Conservation (phyloP, 2,329 filamentous ascomycete genomes). For the Macrophomina phaseolina region DNA sequence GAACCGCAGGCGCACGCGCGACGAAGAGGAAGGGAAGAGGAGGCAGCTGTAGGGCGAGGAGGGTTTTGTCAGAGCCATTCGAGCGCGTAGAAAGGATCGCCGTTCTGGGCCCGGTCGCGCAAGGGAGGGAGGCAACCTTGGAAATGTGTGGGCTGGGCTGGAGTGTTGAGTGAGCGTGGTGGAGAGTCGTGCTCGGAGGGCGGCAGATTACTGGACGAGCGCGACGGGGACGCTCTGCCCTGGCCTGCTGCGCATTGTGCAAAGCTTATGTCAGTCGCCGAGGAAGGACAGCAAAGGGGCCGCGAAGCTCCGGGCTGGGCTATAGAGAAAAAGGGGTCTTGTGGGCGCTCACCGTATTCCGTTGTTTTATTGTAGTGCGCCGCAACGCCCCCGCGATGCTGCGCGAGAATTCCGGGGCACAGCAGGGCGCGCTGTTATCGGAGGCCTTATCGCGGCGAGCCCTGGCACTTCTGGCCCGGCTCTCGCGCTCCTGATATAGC, state of each 20-base stretch:
- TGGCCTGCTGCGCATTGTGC: conserved; percentile 20
- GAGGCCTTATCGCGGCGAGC: conserved; percentile 10
- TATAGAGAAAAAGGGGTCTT: conserved; percentile 21
- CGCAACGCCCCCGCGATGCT: conserved; percentile 6
- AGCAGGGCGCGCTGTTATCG: conserved; percentile 13
- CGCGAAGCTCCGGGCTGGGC: conserved; percentile 7
- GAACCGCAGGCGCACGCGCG: conserved; percentile 4
- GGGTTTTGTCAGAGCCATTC: conserved; percentile 23
- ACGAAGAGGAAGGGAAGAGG: conserved; percentile 17
- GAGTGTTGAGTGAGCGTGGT: conserved; percentile 22
- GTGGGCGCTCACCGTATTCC: conserved; percentile 18
- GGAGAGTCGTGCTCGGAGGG: conserved; percentile 16
- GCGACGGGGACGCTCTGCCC: conserved; percentile 8
- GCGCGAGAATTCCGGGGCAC: conserved; percentile 7
- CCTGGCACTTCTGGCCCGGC: background rate
- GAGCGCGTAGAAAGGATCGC: conserved; percentile 15
- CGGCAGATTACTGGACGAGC: conserved; percentile 16
- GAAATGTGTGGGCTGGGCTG: background rate
- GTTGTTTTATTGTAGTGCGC: conserved; percentile 8
- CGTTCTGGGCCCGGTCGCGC: conserved; percentile 8
- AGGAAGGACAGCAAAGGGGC: conserved; percentile 6
- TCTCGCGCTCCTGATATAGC: background rate
- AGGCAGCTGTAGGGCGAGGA: background rate
- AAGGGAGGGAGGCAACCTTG: conserved; percentile 18
- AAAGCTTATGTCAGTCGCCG: conserved; percentile 26